These are phyloP conservation scores for Cryptosporidium viatorum DNA, from an alignment of 169 alveolate genomes.

Conservation along the genomic window DNA sequence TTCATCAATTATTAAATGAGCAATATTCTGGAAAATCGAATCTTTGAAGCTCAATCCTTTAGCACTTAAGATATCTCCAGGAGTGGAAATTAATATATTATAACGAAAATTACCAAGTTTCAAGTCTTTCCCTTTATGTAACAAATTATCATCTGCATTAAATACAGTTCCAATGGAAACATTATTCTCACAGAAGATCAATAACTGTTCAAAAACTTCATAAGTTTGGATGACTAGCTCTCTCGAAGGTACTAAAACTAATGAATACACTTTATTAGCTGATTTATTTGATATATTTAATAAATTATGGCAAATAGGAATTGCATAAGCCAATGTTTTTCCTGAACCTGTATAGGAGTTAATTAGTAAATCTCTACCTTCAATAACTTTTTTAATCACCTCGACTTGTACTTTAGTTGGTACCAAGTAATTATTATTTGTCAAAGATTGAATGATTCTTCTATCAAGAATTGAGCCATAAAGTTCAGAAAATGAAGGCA, in stretches of 20 bases:
- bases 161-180: conserved; percentile 47
- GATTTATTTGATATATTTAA: conserved; percentile 14
- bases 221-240: conserved; percentile 58
- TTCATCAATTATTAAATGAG: conserved; percentile 43
- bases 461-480: conserved; percentile 57
- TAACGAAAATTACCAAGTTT: neutral
- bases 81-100: conserved; percentile 50
- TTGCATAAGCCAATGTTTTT: conserved; percentile 64
- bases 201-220: conserved; percentile 30
- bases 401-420: conserved; percentile 62
- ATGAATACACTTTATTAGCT: conserved; percentile 20
- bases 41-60: neutral
- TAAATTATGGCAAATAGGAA: conserved; percentile 62
- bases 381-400: conserved; percentile 35
- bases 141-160: conserved; percentile 54
- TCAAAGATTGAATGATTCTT: conserved; percentile 61
- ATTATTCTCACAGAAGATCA: conserved; percentile 19
- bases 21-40: conserved; percentile 8
- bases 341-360: conserved; percentile 71
- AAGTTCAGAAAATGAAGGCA: conserved; percentile 27
- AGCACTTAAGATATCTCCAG: conserved; percentile 39
- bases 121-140: conserved; percentile 18
- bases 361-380: conserved; percentile 53
- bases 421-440: neutral
- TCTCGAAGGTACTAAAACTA: conserved; percentile 64